Evolutionary conservation across 1,139 yeast genomes (phyloP), one percentile per base, ranked within the genome.

Genomic region (Saccharomycopsis hybrid): DNA sequence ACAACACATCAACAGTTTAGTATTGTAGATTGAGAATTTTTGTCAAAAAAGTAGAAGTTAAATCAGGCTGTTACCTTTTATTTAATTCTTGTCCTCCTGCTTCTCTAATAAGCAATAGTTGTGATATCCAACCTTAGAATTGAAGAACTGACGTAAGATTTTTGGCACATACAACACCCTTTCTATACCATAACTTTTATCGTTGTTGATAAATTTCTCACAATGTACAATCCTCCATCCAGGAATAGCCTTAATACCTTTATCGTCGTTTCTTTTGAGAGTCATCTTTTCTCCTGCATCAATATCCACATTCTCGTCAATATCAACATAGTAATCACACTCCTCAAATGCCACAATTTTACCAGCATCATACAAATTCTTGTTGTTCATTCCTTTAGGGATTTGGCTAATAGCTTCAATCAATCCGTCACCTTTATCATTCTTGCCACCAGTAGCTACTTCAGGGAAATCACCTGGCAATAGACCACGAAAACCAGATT

Each of bases 391-490:
- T 11, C 81, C 78, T 0, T 57, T 47, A 1, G 95, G 92, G 1
- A 74, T 59, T 2, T 54, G 54, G 4, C 80, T 72, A 2, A 70
- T 63, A 1, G 69, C 54, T 24, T 67, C 60, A n/a, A 65, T 54
- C 37, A 58, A 45, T 30, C 59, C 57, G 2, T 55, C 50, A 1
- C 58, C 59, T 2, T 62, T 61, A n/a, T n/a, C n/a, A n/a, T n/a
- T n/a, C n/a, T n/a, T n/a, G n/a, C n/a, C n/a, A n/a, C n/a, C n/a
- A n/a, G n/a, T n/a, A n/a, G n/a, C n/a, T n/a, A n/a, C n/a, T 57
- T 85, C 94, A 8, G 64, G 60, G 61, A 90, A 92, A 61, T 86
- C 94, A 1, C 95, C 95, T 0, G 97, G 98, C 43, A 90, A 69
- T 52, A 90, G 69, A 0, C 97, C 97, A 61, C 82, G 78, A 65